Evolutionary conservation across 768 basidiomycete species (phyloP), one percentile per base, ranked within the genome.

Genomic region (Trametes gibbosa): DNA sequence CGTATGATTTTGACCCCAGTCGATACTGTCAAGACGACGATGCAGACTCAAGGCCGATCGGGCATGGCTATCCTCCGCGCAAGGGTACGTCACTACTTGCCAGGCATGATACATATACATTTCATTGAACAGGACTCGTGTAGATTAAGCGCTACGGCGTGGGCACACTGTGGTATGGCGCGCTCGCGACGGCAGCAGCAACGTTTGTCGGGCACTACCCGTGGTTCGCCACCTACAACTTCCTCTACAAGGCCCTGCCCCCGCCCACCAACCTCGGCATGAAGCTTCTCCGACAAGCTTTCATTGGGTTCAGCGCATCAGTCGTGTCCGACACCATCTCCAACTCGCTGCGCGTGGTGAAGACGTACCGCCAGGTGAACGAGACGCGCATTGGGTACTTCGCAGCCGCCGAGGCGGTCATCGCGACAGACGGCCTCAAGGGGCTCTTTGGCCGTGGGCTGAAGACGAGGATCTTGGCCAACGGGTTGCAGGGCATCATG

Each of bases 171-270:
- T 97, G 92, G 91, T 95, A 91, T 63, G 95, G 95, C 14, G 94
- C 95, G 0, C 59, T 94, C 25, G 96, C 94, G 0, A 97, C 94
- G 2, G 93, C 92, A 1, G 93, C 87, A 5, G 95, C 95, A 2
- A 96, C 94, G 0, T 95, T 97, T 63, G 94, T 94, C 12, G 95
- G 95, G 0, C 83, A 94, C 73, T 97, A 91, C 63, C 92, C 92
- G 80, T 94, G 92, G 92, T 92, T 91, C 66, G 81, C 76, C 13
- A 91, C 87, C 3, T 95, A 95, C 79, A 95, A 95, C 72, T 89
- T 77, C 68, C 84, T 97, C 2, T 77, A 84, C 49, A 81, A 67
- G 0, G 75, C 70, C 34, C 82, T 95, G 13, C 93, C 90, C 0
- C 67, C 66, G 1, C 78, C 85, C 1, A 72, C 79, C 29, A 84